These are phyloP conservation scores for Phtheirospermum japonicum DNA, from an alignment of 257 asterid genomes.

Conservation along the genomic window DNA sequence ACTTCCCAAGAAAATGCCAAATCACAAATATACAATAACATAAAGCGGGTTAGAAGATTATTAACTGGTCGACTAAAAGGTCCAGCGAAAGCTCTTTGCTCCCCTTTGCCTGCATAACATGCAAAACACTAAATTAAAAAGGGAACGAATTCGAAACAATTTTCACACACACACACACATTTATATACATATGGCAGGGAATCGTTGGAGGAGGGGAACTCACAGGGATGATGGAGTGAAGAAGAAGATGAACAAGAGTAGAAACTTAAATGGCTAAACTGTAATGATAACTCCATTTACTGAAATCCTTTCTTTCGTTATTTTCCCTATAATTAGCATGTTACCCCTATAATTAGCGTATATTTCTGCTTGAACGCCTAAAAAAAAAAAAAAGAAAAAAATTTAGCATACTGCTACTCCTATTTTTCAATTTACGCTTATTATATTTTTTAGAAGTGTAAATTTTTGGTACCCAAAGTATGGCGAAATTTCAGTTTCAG, in stretches of 20 bases:
- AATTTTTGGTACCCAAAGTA: no score
- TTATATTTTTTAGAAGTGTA: no score
- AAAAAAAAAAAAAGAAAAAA: no score
- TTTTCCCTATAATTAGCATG: no score
- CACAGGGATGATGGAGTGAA: slow-evolving; percentile 33
- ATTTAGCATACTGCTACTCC: no score
- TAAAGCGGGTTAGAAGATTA: slow-evolving; percentile 7
- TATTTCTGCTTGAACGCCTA: no score
- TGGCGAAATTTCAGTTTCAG: no score
- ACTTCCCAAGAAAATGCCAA: slow-evolving; percentile 1
- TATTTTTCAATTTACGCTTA: no score
- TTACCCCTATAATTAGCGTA: no score
- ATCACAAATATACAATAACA: not conserved
- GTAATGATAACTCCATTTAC: slow-evolving; percentile 41
- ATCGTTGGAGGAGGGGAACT: slow-evolving; percentile 27
- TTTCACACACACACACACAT: slow-evolving; percentile 15
- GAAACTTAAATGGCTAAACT: slow-evolving; percentile 21
- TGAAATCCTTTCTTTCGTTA: not conserved
- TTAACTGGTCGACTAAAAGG: no score
- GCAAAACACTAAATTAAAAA: slow-evolving; percentile 11
- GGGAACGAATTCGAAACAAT: not conserved
- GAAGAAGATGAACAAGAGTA: slow-evolving; percentile 27
- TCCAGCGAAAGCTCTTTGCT: slow-evolving; percentile 19
- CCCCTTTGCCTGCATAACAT: slow-evolving; percentile 34
- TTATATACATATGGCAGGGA: no score